Evolutionary conservation across 2,329 filamentous ascomycete genomes (phyloP), one percentile per base, ranked within the genome.

Genomic region (Colletotrichum caudatum): DNA sequence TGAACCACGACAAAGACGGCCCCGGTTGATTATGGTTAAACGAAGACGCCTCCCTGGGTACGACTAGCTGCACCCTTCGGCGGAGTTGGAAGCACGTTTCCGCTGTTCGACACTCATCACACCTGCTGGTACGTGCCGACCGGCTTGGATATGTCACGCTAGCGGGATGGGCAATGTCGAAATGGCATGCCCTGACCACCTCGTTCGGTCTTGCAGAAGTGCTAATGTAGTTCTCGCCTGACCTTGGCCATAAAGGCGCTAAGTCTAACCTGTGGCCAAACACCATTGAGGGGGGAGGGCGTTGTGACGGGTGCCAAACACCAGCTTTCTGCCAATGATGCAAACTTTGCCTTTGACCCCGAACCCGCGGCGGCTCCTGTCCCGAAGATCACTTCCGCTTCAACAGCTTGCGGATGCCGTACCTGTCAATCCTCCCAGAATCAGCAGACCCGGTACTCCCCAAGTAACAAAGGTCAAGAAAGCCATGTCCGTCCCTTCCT

Each of bases 361-460:
- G 35, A 18, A 53, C 16, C 16, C n/a, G n/a, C 8, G 9, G 33
- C 33, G 16, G n/a, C 23, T 14, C 5, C 44, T 9, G n/a, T 33
- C 2, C 16, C n/a, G 33, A 14, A 39, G 29, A 29, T 60, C 59
- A 69, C 69, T 59, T 71, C 53, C 51, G 37, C 23, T 46, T 46
- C 41, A n/a, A 60, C 59, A 59, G 58, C 53, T 59, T 29, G 48
- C 26, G 29, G 26, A 6, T 14, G 23, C 9, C n/a, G 20, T 26
- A 20, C 23, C n/a, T 37, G 44, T 9, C 29, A 64, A 46, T 54
- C 48, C 12, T 23, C 39, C 9, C 59, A 35, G 37, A 39, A 46
- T 50, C 41, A 50, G 51, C 51, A 60, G 59, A 60, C 48, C 53
- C 35, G 67, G 48, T 50, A 35, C 59, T 33, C 33, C 41, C 20